phyloP scores from a whole-genome alignment of 2,329 filamentous ascomycete genomes.

The Botryotinia globosa region DNA sequence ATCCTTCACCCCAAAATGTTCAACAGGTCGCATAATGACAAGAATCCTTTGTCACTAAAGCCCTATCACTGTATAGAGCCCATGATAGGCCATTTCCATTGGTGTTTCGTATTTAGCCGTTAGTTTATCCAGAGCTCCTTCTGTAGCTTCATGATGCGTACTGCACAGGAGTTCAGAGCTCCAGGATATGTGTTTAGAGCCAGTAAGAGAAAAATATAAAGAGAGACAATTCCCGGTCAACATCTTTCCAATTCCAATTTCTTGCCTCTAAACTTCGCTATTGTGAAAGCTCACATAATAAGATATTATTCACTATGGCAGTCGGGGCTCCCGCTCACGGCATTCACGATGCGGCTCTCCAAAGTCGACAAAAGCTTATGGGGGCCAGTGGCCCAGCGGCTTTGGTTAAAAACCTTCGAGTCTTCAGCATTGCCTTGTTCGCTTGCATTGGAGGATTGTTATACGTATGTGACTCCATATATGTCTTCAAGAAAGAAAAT shows the following conservation, averaged over 20 bases:
- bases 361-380: constrained; percentile 53
- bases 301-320: constrained; percentile 1
- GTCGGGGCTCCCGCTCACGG: constrained; percentile 23
- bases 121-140: not conserved
- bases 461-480: constrained; percentile 35
- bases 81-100: not conserved
- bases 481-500: not conserved
- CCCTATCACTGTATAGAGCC: not conserved
- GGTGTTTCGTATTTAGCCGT: not conserved
- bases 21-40: not conserved
- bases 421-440: constrained; percentile 59
- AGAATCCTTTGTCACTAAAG: not conserved
- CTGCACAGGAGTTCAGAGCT: not conserved
- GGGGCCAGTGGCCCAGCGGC: constrained; percentile 51
- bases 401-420: constrained; percentile 57
- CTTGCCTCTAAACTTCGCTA: not conserved
- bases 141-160: not conserved
- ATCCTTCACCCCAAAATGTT: not conserved
- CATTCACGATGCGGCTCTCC: constrained; percentile 52
- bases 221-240: not conserved
- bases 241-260: not conserved
- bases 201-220: not conserved
- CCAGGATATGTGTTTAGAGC: not conserved
- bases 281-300: not conserved
- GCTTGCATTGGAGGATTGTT: constrained; percentile 61